Conservation (phyloP, 2,329 filamentous ascomycete genomes). For the Talaromyces pinophilus region DNA sequence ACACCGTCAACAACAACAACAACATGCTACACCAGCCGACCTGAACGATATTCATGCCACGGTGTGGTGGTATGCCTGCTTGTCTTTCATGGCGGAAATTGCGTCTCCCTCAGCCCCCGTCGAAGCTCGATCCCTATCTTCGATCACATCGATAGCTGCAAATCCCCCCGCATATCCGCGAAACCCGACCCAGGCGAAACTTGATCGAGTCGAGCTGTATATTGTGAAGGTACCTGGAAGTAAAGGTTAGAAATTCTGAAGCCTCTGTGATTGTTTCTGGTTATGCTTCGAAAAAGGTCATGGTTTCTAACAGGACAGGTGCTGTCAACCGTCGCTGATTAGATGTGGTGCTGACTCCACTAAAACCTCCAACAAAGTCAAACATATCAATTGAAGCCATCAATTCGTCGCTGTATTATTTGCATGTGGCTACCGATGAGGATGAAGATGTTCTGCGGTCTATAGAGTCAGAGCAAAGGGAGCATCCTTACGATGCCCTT, state of each 20-base stretch:
- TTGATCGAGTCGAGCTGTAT: slow-evolving; percentile 78
- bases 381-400: slow-evolving; percentile 88
- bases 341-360: slow-evolving; percentile 91
- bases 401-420: slow-evolving; percentile 82
- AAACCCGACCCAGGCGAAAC: slow-evolving; percentile 68
- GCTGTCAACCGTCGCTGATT: slow-evolving; percentile 4
- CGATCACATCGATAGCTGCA: slow-evolving; percentile 75
- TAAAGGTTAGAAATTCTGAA: slow-evolving; percentile 59
- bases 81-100: slow-evolving; percentile 21
- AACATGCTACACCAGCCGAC: not conserved
- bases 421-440: slow-evolving; percentile 72
- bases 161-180: slow-evolving; percentile 85
- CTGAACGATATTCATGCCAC: not conserved
- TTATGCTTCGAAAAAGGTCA: not conserved
- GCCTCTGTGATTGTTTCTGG: slow-evolving; percentile 24
- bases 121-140: slow-evolving; percentile 80
- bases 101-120: slow-evolving; percentile 45
- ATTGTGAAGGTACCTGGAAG: slow-evolving; percentile 92
- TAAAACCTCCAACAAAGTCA: slow-evolving; percentile 78
- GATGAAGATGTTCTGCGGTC: slow-evolving; percentile 49
- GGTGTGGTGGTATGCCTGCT: not conserved
- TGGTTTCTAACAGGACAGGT: slow-evolving; percentile 24
- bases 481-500: slow-evolving; percentile 17
- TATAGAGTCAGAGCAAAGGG: slow-evolving; percentile 40
- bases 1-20: not conserved